Evolutionary conservation across 257 asterid species (phyloP).

Genomic region (Eustoma russellianum): DNA sequence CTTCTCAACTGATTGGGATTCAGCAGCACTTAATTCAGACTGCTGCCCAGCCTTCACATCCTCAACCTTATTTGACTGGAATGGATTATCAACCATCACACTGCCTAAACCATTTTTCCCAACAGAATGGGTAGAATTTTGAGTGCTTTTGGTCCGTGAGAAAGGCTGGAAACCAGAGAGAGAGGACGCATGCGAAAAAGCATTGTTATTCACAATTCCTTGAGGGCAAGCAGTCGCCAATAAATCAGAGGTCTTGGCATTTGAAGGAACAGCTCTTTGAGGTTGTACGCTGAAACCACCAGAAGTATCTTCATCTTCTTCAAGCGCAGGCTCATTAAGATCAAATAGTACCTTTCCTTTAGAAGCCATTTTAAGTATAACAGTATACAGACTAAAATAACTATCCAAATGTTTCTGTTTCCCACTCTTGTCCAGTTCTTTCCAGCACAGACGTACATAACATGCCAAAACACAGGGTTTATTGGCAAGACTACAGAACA

Average conservation of each 20-base stretch:
- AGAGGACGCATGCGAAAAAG: slow-evolving; percentile 91
- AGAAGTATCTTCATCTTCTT: slow-evolving; percentile 66
- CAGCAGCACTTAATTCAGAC: slow-evolving; percentile 30
- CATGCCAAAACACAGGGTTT: slow-evolving; percentile 37
- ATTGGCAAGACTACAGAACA: slow-evolving; percentile 27
- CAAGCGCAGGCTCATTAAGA: slow-evolving; percentile 94
- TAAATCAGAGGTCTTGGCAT: slow-evolving; percentile 52
- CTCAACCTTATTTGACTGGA: slow-evolving; percentile 31
- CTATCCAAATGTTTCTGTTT: slow-evolving; percentile 26
- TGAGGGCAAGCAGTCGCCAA: slow-evolving; percentile 54
- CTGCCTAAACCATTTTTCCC: slow-evolving; percentile 28
- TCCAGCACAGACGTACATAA: slow-evolving; percentile 38
- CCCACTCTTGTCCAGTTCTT: slow-evolving; percentile 29
- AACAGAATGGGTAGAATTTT: slow-evolving; percentile 28
- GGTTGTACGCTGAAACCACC: slow-evolving; percentile 68
- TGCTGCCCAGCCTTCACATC: slow-evolving; percentile 29
- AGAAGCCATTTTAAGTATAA: slow-evolving; percentile 78
- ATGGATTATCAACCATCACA: slow-evolving; percentile 16
- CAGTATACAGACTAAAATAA: slow-evolving; percentile 46
- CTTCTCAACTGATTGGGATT: slow-evolving; percentile 52
- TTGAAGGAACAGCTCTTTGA: slow-evolving; percentile 85
- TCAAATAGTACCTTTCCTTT: slow-evolving; percentile 86
- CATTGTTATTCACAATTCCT: slow-evolving; percentile 77
- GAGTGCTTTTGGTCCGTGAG: slow-evolving; percentile 49
- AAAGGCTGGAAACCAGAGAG: slow-evolving; percentile 98